phyloP scores from a whole-genome alignment of 1,284 basidiomycete genomes.

The Leccinum subfulvum region DNA sequence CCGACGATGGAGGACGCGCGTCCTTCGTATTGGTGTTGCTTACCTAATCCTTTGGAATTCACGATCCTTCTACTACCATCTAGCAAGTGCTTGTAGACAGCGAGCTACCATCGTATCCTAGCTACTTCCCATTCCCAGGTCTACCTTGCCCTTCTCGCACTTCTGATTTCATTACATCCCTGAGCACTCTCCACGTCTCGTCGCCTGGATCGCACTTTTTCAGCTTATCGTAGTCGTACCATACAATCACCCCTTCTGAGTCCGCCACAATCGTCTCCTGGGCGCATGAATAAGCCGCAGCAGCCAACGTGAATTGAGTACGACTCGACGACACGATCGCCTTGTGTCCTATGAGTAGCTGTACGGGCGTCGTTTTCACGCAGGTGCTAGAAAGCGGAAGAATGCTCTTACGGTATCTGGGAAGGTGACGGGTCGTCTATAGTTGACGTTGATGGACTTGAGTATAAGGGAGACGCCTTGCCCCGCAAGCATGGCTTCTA shows the following conservation, averaged over 20 bases:
- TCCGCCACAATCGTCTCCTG: slow-evolving; percentile 63
- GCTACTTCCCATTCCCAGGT: slow-evolving; percentile 3
- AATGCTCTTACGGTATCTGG: slow-evolving; percentile 60
- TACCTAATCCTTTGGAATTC: slow-evolving; percentile 20
- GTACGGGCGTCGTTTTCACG: slow-evolving; percentile 4
- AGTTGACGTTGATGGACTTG: slow-evolving; percentile 66
- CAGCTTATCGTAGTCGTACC: slow-evolving; percentile 72
- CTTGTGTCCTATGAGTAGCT: slow-evolving; percentile 66
- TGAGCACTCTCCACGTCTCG: slow-evolving; percentile 33
- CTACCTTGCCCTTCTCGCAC: slow-evolving; percentile 15
- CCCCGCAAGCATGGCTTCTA: slow-evolving; percentile 55
- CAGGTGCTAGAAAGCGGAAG: background rate
- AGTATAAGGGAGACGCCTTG: slow-evolving; percentile 69
- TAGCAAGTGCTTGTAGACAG: background rate
- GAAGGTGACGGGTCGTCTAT: slow-evolving; percentile 64
- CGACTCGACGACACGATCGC: slow-evolving; percentile 32
- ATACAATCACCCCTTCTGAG: slow-evolving; percentile 62
- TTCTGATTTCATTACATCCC: slow-evolving; percentile 21
- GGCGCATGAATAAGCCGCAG: slow-evolving; percentile 59
- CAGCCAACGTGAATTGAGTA: slow-evolving; percentile 48
- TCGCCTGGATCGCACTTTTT: slow-evolving; percentile 62
- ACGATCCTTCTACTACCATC: slow-evolving; percentile 12
- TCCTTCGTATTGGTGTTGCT: slow-evolving; percentile 25
- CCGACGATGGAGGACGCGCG: slow-evolving; percentile 41
- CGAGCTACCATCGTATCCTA: background rate